These are phyloP conservation scores for Aquilaria agallochum DNA, from an alignment of 441 rosid species.

Conservation along the genomic window DNA sequence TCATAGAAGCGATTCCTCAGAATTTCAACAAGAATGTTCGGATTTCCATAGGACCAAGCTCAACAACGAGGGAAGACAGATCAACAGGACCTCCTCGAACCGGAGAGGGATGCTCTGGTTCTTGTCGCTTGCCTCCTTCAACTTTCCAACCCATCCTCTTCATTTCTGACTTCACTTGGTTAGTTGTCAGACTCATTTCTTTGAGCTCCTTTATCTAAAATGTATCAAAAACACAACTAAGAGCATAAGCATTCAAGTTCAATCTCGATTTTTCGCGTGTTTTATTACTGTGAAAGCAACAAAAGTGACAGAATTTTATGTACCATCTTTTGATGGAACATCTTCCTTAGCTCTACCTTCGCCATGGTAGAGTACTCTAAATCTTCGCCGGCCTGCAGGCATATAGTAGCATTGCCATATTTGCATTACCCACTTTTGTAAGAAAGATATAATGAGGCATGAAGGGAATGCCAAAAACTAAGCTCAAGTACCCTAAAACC, in stretches of 20 bases:
- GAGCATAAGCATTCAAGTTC: background rate
- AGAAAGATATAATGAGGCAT: background rate
- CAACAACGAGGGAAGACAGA: slow-evolving; percentile 44
- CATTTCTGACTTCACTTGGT: slow-evolving; percentile 67
- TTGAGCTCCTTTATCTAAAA: slow-evolving; percentile 58
- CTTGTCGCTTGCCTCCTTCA: slow-evolving; percentile 34
- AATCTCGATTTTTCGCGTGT: no score
- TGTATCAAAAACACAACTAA: slow-evolving; percentile 5
- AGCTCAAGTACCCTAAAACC: no score
- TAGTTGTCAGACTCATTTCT: slow-evolving; percentile 77
- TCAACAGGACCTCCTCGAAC: slow-evolving; percentile 61
- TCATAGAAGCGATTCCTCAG: slow-evolving; percentile 11
- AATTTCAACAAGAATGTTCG: slow-evolving; percentile 69
- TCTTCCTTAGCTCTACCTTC: slow-evolving; percentile 70
- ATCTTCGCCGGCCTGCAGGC: slow-evolving; percentile 63
- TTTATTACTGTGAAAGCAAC: no score
- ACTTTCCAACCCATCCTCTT: slow-evolving; percentile 78
- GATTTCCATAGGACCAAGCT: slow-evolving; percentile 90
- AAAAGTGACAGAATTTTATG: background rate
- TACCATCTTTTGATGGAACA: slow-evolving; percentile 58
- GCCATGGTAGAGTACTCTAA: slow-evolving; percentile 43
- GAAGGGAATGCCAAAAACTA: background rate
- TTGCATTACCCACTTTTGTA: no score
- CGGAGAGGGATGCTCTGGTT: background rate
- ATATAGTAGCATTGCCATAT: background rate